A percentile compares a stretch with the other conserved stretches of the same genome.
These are phyloP conservation scores for Pseudozyma flocculosa DNA, from an alignment of 1,284 basidiomycete species.

Conservation along the genomic window DNA sequence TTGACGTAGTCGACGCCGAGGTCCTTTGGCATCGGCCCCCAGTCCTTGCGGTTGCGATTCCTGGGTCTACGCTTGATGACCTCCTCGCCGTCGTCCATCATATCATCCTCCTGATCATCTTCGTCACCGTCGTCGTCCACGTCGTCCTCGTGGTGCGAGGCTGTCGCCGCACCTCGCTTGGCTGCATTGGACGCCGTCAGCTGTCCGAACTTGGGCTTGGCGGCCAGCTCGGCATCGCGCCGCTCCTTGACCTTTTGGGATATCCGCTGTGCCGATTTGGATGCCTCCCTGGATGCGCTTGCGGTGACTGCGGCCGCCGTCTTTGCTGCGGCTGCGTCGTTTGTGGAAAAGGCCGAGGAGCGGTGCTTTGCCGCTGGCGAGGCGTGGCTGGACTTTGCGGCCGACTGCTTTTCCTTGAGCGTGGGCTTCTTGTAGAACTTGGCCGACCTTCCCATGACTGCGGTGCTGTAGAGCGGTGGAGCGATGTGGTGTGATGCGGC, in stretches of 20 bases:
- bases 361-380: conserved; percentile 8
- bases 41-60: conserved; percentile 25
- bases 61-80: conserved; percentile 29
- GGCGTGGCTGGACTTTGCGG: not conserved
- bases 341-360: conserved; percentile 13
- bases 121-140: conserved; percentile 11
- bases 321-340: conserved; percentile 14
- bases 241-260: not conserved
- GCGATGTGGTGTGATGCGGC: no score
- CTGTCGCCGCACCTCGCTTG: not conserved
- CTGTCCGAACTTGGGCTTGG: not conserved
- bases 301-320: conserved; percentile 5
- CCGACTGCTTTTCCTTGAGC: conserved; percentile 34
- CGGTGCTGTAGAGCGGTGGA: no score
- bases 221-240: not conserved
- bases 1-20: conserved; percentile 38
- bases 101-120: conserved; percentile 6
- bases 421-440: conserved; percentile 43
- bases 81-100: conserved; percentile 9
- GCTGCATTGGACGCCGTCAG: conserved; percentile 3
- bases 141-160: conserved; percentile 4
- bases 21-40: conserved; percentile 35
- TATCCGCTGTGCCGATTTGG: not conserved
- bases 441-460: conserved; percentile 38
- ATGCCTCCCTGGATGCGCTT: not conserved